Evolutionary conservation across 345 rosid genomes (phyloP).

Genomic region (Odontarrhena argentea): DNA sequence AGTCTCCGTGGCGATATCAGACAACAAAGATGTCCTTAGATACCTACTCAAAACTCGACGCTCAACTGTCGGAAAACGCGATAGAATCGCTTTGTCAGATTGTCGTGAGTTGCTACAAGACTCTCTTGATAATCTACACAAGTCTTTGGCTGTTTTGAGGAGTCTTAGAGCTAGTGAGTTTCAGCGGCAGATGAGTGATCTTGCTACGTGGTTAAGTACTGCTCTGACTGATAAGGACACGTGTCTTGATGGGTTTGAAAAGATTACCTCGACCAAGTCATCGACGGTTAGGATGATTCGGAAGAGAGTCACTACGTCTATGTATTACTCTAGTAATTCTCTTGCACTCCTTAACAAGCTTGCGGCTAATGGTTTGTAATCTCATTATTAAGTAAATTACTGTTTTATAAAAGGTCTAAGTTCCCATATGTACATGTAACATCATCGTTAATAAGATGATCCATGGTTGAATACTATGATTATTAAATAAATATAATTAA

Average conservation of each 20-base stretch:
- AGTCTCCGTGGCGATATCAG: slow-evolving; percentile 67
- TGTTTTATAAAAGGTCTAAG: not conserved
- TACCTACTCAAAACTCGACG: slow-evolving; percentile 34
- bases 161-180: slow-evolving; percentile 52
- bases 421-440: not conserved
- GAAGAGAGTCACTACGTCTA: slow-evolving; percentile 46
- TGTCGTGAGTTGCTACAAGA: slow-evolving; percentile 64
- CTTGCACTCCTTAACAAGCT: slow-evolving; percentile 81
- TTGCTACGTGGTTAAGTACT: slow-evolving; percentile 72
- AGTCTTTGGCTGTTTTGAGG: slow-evolving; percentile 58
- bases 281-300: slow-evolving; percentile 40
- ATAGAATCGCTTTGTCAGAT: slow-evolving; percentile 60
- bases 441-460: slow-evolving; percentile 15
- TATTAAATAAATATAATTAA: not conserved
- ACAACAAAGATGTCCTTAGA: slow-evolving; percentile 58
- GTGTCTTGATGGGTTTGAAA: slow-evolving; percentile 76
- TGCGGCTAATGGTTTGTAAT: slow-evolving; percentile 52
- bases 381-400: not conserved
- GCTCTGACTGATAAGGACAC: slow-evolving; percentile 72
- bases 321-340: slow-evolving; percentile 72
- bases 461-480: slow-evolving; percentile 6
- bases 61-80: slow-evolving; percentile 45
- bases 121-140: slow-evolving; percentile 64
- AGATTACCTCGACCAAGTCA: slow-evolving; percentile 36
- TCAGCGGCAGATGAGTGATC: slow-evolving; percentile 58